These are phyloP conservation scores for Picochlorum sp. DNA, from an alignment of 139 green algal species.

Conservation along the genomic window DNA sequence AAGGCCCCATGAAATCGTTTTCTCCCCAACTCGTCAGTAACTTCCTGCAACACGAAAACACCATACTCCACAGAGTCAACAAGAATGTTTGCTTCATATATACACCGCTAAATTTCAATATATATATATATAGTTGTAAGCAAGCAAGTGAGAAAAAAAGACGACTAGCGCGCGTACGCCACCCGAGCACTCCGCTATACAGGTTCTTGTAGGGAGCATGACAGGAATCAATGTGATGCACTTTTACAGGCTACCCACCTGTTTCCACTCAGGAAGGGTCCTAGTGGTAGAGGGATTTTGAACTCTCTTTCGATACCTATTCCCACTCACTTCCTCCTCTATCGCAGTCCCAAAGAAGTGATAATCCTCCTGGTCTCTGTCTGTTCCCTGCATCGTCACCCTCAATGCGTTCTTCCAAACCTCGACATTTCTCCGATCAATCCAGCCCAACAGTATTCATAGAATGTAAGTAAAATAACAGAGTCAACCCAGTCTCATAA, in stretches of 20 bases:
- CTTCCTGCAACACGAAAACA: slow-evolving; percentile 40
- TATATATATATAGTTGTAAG: slow-evolving; percentile 9
- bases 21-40: slow-evolving; percentile 66
- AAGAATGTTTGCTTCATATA: not conserved
- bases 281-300: slow-evolving; percentile 26
- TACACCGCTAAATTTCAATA: not conserved
- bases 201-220: not conserved
- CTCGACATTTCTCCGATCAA: too few relatives aligned
- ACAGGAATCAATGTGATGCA: not conserved
- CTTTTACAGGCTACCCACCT: slow-evolving; percentile 27
- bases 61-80: not conserved
- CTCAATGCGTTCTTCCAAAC: too few relatives aligned
- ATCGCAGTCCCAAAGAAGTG: slow-evolving; percentile 54
- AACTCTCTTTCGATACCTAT: slow-evolving; percentile 20
- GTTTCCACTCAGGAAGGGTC: slow-evolving; percentile 34
- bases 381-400: too few relatives aligned
- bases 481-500: too few relatives aligned
- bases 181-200: too few relatives aligned
- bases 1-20: slow-evolving; percentile 91
- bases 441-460: too few relatives aligned
- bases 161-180: too few relatives aligned
- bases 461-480: too few relatives aligned
- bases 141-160: too few relatives aligned
- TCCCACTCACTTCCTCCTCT: slow-evolving; percentile 38
- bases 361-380: too few relatives aligned